phyloP scores from a whole-genome alignment of 352 stramenopile species.

The Phytophthora europaea region DNA sequence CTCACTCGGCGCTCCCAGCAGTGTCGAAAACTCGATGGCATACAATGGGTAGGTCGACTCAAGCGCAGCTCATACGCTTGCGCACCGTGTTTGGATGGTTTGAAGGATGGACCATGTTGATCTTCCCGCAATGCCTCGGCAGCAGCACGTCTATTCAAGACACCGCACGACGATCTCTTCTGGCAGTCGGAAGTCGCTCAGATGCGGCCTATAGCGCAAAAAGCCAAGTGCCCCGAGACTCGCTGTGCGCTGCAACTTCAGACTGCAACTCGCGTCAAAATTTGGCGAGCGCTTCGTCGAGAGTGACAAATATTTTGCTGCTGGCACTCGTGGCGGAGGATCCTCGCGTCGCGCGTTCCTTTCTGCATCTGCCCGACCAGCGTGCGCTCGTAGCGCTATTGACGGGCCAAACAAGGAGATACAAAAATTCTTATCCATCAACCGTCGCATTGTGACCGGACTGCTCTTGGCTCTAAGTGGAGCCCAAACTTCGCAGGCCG shows the following conservation, averaged over 20 bases:
- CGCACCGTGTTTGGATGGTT: too few relatives aligned
- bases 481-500: background rate
- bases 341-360: background rate
- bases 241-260: background rate
- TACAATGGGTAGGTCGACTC: too few relatives aligned
- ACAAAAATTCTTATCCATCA: constrained; percentile 32
- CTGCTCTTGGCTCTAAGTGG: constrained; percentile 2
- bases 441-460: constrained; percentile 8
- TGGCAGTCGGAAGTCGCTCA: too few relatives aligned
- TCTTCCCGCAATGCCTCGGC: too few relatives aligned
- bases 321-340: constrained; percentile 13
- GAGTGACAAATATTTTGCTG: constrained; percentile 13
- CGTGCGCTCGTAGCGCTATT: constrained; percentile 15
- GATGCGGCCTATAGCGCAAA: too few relatives aligned
- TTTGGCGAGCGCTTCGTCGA: background rate
- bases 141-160: too few relatives aligned
- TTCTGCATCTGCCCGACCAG: background rate
- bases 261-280: too few relatives aligned
- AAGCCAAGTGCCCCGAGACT: background rate
- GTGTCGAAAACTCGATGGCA: too few relatives aligned
- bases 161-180: too few relatives aligned
- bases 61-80: too few relatives aligned
- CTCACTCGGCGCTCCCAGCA: too few relatives aligned
- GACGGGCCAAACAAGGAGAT: constrained; percentile 4
- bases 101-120: too few relatives aligned